Evolutionary conservation across 495 filamentous ascomycete species (phyloP).

Genomic region (Daldinia concentrica): DNA sequence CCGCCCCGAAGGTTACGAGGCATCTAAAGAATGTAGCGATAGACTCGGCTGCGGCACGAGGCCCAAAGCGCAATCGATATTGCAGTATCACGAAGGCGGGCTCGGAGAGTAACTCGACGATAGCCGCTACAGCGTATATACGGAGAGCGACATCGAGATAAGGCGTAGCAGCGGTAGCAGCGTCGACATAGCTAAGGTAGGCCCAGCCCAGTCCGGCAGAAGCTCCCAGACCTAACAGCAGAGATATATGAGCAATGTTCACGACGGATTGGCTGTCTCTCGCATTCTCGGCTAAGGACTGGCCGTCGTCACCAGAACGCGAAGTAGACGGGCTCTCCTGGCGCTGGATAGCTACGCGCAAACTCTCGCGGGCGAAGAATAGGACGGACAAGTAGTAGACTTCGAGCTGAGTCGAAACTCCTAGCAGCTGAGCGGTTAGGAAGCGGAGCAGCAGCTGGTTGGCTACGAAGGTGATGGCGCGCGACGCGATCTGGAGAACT

Average conservation of each 20-base stretch:
- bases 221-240: conserved; percentile 73
- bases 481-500: conserved; percentile 81
- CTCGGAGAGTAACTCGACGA: conserved; percentile 83
- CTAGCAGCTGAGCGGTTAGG: conserved; percentile 82
- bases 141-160: conserved; percentile 70
- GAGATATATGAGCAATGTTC: conserved; percentile 85
- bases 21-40: conserved; percentile 81
- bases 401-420: conserved; percentile 87
- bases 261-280: conserved; percentile 71
- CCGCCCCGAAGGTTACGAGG: conserved; percentile 70
- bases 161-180: conserved; percentile 61
- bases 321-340: conserved; percentile 58
- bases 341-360: conserved; percentile 86
- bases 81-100: conserved; percentile 87
- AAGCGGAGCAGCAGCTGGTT: conserved; percentile 91
- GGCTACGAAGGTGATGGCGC: conserved; percentile 85
- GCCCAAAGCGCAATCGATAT: conserved; percentile 78
- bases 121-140: conserved; percentile 76
- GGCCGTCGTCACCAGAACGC: conserved; percentile 14
- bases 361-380: conserved; percentile 89
- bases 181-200: conserved; percentile 68
- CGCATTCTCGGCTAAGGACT: conserved; percentile 38
- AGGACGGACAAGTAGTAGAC: conserved; percentile 87
- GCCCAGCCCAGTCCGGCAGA: conserved; percentile 67
- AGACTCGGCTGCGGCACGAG: conserved; percentile 81